Evolutionary conservation across 164 flowering plant species (phyloP), one percentile per base, ranked within the genome.

Genomic region (Taxillus chinensis): DNA sequence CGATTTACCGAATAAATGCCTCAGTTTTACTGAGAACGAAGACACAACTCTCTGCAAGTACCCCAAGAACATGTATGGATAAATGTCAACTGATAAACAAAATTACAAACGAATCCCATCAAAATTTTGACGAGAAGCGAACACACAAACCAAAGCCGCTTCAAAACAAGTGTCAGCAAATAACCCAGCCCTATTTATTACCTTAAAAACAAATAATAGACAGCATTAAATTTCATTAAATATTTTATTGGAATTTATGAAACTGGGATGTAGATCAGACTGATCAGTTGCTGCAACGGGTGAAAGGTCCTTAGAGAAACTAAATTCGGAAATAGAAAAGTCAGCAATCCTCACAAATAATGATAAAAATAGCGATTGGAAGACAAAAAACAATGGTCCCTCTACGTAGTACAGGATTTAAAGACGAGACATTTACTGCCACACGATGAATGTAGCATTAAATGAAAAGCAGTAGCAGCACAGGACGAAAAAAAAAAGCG

Each of bases 31-130:
- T 2, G 82, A 83, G 57, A 67, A 80, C 3, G 66, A 55, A 60
- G 70, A 69, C n/a, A 86, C 43, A 27, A 77, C 62, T 55, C 62
- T 70, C 91, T 83, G 82, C 77, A 77, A 45, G 63, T 53, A 65
- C 14, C n/a, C n/a, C n/a, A n/a, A n/a, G n/a, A n/a, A n/a, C n/a
- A n/a, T n/a, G n/a, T n/a, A n/a, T n/a, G n/a, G n/a, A n/a, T n/a
- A n/a, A n/a, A n/a, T n/a, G n/a, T n/a, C n/a, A n/a, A n/a, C n/a
- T n/a, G n/a, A n/a, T n/a, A n/a, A n/a, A n/a, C n/a, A n/a, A n/a
- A 48, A 11, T 4, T 7, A 48, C 51, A 9, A 14, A 48, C 51
- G 12, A 14, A 7, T 4, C 51, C 51, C 8, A 48, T 48, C 51
- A 48, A 9, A 48, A n/a, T n/a, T n/a, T n/a, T n/a, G n/a, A n/a